Conservation (phyloP, 148 eudicot genomes). For the Arctostaphylos glauca region DNA sequence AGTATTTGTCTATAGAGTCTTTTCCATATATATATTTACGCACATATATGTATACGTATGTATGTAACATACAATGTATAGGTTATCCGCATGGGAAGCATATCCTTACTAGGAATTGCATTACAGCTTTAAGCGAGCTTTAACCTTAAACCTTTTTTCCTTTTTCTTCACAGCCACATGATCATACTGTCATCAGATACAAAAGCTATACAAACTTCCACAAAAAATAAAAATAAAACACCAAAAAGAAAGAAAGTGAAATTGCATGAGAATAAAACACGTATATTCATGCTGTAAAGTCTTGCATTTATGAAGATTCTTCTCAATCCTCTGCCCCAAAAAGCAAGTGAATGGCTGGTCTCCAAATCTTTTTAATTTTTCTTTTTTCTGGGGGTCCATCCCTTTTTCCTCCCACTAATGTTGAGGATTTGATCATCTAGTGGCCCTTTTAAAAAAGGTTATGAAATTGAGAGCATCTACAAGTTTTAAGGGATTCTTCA, state of each 20-base stretch:
- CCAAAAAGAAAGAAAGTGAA: slow-evolving; percentile 8
- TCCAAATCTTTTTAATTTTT: too few species aligned
- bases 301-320: slow-evolving; percentile 4
- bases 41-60: too few species aligned
- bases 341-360: slow-evolving; percentile 21
- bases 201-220: too few species aligned
- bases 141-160: too few species aligned
- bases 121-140: too few species aligned
- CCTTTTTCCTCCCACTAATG: neutral
- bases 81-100: too few species aligned
- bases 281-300: slow-evolving; percentile 66
- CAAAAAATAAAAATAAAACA: neutral
- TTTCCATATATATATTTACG: too few species aligned
- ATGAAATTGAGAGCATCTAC: neutral
- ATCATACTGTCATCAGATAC: too few species aligned
- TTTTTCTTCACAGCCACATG: too few species aligned
- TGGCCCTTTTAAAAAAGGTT: neutral
- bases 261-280: slow-evolving; percentile 32
- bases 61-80: too few species aligned
- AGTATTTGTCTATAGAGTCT: too few species aligned
- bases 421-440: neutral
- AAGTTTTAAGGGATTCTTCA: neutral
- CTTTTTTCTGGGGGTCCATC: neutral
- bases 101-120: too few species aligned
- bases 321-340: slow-evolving; percentile 3